Conservation (phyloP, 1,139 yeast species). For the Zhuliangozyma blackwelliae region DNA sequence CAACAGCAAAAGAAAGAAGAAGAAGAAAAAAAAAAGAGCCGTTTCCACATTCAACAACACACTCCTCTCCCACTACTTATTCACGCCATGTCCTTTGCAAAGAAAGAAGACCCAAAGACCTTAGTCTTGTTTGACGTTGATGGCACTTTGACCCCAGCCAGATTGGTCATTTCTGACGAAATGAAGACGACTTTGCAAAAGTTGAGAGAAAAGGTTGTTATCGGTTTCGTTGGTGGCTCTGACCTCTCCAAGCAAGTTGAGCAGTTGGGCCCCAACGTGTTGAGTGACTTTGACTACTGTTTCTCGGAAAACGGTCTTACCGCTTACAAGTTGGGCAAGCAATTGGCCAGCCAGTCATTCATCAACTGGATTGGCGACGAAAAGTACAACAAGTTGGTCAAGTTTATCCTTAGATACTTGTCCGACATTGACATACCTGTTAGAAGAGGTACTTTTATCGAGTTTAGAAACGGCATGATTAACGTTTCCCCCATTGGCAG, state of each 20-base stretch:
- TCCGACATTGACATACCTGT: conserved; percentile 84
- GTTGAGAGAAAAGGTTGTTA: conserved; percentile 84
- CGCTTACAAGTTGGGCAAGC: conserved; percentile 86
- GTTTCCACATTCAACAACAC: no score
- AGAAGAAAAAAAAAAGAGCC: no score
- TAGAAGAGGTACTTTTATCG: conserved; percentile 96
- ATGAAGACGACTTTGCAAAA: conserved; percentile 66
- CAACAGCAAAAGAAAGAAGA: no score
- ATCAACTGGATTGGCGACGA: conserved; percentile 95
- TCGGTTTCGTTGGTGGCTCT: conserved; percentile 98
- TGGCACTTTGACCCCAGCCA: conserved; percentile 97
- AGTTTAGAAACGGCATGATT: conserved; percentile 99
- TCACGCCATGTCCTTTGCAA: conserved; percentile 44
- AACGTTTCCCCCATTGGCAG: conserved; percentile 98
- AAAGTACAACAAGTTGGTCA: conserved; percentile 82
- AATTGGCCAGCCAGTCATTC: conserved; percentile 89
- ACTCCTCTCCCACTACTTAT: not conserved
- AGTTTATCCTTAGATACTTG: conserved; percentile 80
- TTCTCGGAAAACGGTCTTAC: conserved; percentile 97
- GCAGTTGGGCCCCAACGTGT: conserved; percentile 80
- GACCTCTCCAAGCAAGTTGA: conserved; percentile 93
- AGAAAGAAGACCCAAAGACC: conserved; percentile 53
- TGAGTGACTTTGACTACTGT: conserved; percentile 86
- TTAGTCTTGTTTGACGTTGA: conserved; percentile 94
- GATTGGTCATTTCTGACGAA: conserved; percentile 77